Evolutionary conservation across 164 flowering plant genomes (phyloP), one percentile per base, ranked within the genome.

Genomic region (Nymphaea colorata): DNA sequence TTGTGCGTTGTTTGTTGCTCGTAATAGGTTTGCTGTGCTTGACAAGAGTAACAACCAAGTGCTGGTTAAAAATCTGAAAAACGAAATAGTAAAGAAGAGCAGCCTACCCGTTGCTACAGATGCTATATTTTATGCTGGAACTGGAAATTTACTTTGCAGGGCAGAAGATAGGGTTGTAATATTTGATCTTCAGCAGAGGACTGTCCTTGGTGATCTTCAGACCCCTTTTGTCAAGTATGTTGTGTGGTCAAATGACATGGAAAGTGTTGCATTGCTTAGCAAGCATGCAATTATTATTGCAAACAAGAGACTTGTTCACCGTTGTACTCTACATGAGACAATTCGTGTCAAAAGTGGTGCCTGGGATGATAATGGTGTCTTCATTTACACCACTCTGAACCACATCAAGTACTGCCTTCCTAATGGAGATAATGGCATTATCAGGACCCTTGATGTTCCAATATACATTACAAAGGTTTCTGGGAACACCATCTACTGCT

Each of bases 221-320:
- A 82, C 90, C 17, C 86, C 96, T 42, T 86, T 84, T 79, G 78
- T 93, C 42, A 87, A 86, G 80, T 90, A 88, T 69, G 78, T 88
- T 73, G 85, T 87, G 45, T 93, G 98, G 96, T 90, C 96, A 17
- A 86, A 78, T 75, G 98, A 93, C 78, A 86, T 93, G 91, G 96
- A 93, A 73, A 86, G 65, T 69, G 93, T 93, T 70, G 98, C 98
- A 42, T 79, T 93, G 76, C 92, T 93, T 43, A 86, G 98, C 76
- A 90, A 93, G 72, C 98, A 93, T 78, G 80, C 96, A 7, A 90
- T 93, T 41, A 74, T 87, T 41, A 85, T 93, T 73, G 93, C 98
- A 63, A 87, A 71, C 77, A 93, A 88, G 77, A 90, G 83, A 71
- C 87, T 93, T 65, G 87, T 82, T 69, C 96, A 87, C 73, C 90